Percentiles rank a stretch among this genome's conserved stretches.
Evolutionary conservation across 2,329 filamentous ascomycete species (phyloP).

Genomic region (Septoria linicola): DNA sequence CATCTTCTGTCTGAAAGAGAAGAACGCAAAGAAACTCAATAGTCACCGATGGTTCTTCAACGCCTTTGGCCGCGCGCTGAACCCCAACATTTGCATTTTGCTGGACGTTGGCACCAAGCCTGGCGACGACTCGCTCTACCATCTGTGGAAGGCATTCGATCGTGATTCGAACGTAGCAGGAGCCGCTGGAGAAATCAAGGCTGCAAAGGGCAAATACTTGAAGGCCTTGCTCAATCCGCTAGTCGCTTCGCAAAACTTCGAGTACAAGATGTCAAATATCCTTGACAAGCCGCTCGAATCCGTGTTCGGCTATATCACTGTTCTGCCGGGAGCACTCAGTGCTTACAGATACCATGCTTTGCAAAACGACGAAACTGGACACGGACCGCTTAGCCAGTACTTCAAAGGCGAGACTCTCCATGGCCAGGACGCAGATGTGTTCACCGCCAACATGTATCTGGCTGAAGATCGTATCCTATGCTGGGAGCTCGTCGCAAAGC

Average conservation of each 20-base stretch:
- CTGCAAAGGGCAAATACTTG: constrained; percentile 85
- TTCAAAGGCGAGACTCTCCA: constrained; percentile 99
- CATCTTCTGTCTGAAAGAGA: constrained; percentile 97
- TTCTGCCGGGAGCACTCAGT: constrained; percentile 88
- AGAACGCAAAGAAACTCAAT: constrained; percentile 96
- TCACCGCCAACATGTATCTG: constrained; percentile 95
- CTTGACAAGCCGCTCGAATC: constrained; percentile 95
- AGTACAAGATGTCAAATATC: constrained; percentile 99
- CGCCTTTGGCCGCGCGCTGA: constrained; percentile 86
- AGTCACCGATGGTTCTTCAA: constrained; percentile 99
- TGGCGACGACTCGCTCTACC: constrained; percentile 85
- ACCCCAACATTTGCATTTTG: constrained; percentile 94
- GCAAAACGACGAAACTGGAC: constrained; percentile 93
- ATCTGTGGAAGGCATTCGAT: constrained; percentile 98
- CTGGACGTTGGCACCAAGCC: constrained; percentile 95
- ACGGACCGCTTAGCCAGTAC: constrained; percentile 93
- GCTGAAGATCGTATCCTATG: constrained; percentile 88
- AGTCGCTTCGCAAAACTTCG: constrained; percentile 96
- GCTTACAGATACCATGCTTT: constrained; percentile 94
- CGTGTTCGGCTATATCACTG: constrained; percentile 97
- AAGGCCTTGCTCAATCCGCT: constrained; percentile 85
- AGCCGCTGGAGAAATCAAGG: constrained; percentile 95
- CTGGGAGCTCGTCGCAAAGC: constrained; percentile 94
- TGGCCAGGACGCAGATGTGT: constrained; percentile 92
- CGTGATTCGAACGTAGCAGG: constrained; percentile 96